Evolutionary conservation across 495 filamentous ascomycete species (phyloP), one percentile per base, ranked within the genome.

Genomic region (Xylaria telfairii): DNA sequence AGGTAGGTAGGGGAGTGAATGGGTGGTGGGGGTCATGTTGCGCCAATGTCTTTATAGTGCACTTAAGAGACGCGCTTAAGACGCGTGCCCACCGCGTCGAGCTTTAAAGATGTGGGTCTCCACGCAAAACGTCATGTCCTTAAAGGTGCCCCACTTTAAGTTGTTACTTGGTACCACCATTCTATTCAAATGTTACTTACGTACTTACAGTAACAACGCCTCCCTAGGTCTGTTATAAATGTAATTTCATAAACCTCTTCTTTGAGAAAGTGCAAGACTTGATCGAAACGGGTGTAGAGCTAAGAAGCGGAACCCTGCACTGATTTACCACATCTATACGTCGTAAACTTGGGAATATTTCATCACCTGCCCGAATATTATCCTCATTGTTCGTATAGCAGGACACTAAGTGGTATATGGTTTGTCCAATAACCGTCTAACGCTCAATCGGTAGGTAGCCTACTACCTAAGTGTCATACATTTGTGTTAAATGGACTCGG

Each of bases 31-130:
- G 49, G n/a, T 42, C 30, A n/a, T 59, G 6, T 37, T 26, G 30
- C 12, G 62, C 13, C 28, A 5, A 21, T 49, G 19, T 65, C 30
- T 28, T 49, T 24, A 51, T 49, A 63, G n/a, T 7, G 44, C 39
- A 59, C 65, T 67, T 67, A 57, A 67, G 15, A 28, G 15, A 59
- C 65, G 65, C 65, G 65, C 37, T 46, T 4, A 42, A 30, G 34
- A 67, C 65, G 65, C 65, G 65, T 67, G 9, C 49, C 51, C 34
- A 21, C 49, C 65, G 65, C 65, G 65, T 67, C 51, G 10, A 67
- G 28, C 39, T 57, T n/a, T 1, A 15, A 15, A 44, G 15, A 32
- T 51, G 51, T 67, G 65, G 51, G 34, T 6, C 51, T 8, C 26
- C 9, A 24, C 51, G 49, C 64, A 17, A 44, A 15, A 56, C 49